These are phyloP conservation scores for Grigorovia jiainica DNA, from an alignment of 805 yeast genomes.

Conservation along the genomic window DNA sequence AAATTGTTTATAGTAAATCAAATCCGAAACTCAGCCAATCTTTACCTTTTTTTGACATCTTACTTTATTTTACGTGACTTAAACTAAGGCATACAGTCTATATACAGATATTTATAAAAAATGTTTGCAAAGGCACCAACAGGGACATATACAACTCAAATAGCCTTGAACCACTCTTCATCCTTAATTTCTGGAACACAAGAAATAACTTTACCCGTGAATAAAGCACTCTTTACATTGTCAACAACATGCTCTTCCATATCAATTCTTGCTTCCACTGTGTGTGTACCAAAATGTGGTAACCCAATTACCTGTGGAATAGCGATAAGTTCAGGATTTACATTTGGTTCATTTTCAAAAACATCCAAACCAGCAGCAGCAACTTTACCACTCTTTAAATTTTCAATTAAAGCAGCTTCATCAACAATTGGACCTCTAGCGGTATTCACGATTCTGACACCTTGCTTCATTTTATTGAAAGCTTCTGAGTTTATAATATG, in stretches of 20 bases:
- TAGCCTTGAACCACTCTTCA: conserved; percentile 19
- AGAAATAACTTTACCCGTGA: conserved; percentile 58
- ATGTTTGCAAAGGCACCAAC: too few species aligned
- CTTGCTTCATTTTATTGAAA: conserved; percentile 64
- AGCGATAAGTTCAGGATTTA: conserved; percentile 47
- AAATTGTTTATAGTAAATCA: too few species aligned
- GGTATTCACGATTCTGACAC: conserved; percentile 67
- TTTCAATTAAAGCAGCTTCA: conserved; percentile 47
- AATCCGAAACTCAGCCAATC: too few species aligned
- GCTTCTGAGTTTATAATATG: conserved; percentile 58
- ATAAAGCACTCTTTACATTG: conserved; percentile 51
- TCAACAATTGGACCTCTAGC: conserved; percentile 83
- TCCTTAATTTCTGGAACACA: conserved; percentile 70
- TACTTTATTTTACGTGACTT: too few species aligned
- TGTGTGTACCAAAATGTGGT: conserved; percentile 86
- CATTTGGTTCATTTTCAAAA: conserved; percentile 64
- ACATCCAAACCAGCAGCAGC: conserved; percentile 71
- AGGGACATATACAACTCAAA: too few species aligned
- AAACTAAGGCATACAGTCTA: too few species aligned
- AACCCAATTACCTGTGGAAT: conserved; percentile 64
- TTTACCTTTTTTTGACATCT: too few species aligned
- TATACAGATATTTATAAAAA: too few species aligned
- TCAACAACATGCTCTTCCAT: conserved; percentile 76
- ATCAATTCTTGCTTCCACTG: conserved; percentile 59
- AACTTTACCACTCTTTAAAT: conserved; percentile 56